Base-by-base conservation (phyloP, 2,329 filamentous ascomycete species). In the Penicillium sp. region DNA sequence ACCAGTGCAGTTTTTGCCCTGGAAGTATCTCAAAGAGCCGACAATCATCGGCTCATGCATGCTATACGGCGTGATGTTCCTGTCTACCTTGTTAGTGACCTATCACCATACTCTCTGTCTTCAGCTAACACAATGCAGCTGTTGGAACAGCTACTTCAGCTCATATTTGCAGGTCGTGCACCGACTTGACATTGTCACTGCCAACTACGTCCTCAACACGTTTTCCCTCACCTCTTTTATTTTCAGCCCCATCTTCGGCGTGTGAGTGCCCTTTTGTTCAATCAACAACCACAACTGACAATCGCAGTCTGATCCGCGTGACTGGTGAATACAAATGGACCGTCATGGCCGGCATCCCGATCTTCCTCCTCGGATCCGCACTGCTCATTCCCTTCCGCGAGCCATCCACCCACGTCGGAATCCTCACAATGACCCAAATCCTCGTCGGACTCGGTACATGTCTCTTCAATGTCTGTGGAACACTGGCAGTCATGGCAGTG, bases 241-340 rank as follows among this genome's bases (percentile, higher is more conserved):
- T 16, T 56, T 56, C 38, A 54, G 45, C 2, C 50, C 54, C 0
- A 49, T 56, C 14, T 49, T 56, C 21, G 50, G 54, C 44, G 29
- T 54, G 54, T 56, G 21, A 46, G 50, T 13, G 1, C 13, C 3
- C 1, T 7, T 14, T 8, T 4, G 4, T 34, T 8, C n/a, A 14
- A 9, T n/a, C 14, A 34, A 36, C 14, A n/a, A 36, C 34, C 6
- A 4, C 2, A 2, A n/a, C 42, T 56, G 32, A 56, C 27, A 21
- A 9, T 10, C 0, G 2, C 13, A 56, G 54, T 7, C 9, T 49
- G 13, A 56, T 56, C 7, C 43, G 54, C n/a, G 34, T 36, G 5
- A 56, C 54, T 11, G 54, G 54, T 11, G 50, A 56, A 24, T 56
- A 49, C 46, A 49, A 49, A 42, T 56, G 54, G 54, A 54, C 54